A percentile compares a stretch with the other conserved stretches of the same genome.
These are phyloP conservation scores for Zoysia matrella DNA, from an alignment of 202 grass and related monocot genomes.

Conservation along the genomic window DNA sequence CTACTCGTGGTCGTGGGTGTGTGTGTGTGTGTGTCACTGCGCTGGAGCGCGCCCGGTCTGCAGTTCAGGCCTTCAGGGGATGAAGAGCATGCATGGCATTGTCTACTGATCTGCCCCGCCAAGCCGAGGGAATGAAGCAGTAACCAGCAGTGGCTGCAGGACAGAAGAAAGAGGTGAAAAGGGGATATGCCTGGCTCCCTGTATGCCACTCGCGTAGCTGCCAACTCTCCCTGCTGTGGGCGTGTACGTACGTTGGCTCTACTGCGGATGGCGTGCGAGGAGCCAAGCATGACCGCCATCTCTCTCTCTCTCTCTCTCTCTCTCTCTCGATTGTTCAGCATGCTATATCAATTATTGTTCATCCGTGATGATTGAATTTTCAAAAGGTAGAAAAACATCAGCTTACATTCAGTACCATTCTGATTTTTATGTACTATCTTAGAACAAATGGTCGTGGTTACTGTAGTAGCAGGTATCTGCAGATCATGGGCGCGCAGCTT, in stretches of 20 bases:
- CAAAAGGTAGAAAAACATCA: too few species aligned
- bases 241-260: slow-evolving; percentile 63
- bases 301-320: slow-evolving; percentile 23
- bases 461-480: too few species aligned
- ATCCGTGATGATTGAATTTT: not conserved
- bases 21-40: not conserved
- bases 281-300: slow-evolving; percentile 91
- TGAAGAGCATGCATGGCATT: not conserved
- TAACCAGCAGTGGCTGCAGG: not conserved
- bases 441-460: too few species aligned
- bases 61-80: not conserved
- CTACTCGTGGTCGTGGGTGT: too few species aligned
- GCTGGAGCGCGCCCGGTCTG: not conserved
- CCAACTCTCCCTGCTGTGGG: slow-evolving; percentile 41
- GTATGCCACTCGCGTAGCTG: slow-evolving; percentile 95
- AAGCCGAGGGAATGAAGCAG: not conserved
- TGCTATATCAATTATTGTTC: not conserved
- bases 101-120: not conserved
- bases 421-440: too few species aligned
- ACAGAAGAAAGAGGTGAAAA: slow-evolving; percentile 47
- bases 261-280: slow-evolving; percentile 96
- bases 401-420: too few species aligned
- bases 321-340: not conserved
- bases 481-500: too few species aligned
- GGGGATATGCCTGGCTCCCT: slow-evolving; percentile 98